Evolutionary conservation across 805 yeast species (phyloP).

Genomic region (Hyphopichia homilentoma): DNA sequence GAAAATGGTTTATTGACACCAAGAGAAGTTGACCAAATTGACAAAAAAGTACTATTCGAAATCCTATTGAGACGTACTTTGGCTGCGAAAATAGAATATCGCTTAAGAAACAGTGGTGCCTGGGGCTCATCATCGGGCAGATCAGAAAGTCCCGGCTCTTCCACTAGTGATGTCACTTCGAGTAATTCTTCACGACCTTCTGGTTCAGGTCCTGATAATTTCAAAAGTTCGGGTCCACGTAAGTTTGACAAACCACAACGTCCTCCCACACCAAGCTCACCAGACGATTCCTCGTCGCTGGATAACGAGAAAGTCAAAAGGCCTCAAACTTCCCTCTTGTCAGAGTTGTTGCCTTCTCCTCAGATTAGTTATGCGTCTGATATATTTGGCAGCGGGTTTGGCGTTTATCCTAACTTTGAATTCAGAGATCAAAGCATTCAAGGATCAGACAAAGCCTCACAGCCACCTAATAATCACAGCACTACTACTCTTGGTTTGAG

Average conservation of each 20-base stretch:
- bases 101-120: constrained; percentile 18
- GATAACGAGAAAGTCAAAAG: too few species aligned
- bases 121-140: background rate
- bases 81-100: constrained; percentile 37
- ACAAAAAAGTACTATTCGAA: constrained; percentile 32
- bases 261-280: constrained; percentile 12
- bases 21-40: constrained; percentile 24
- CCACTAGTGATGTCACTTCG: constrained; percentile 1
- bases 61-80: constrained; percentile 36
- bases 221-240: constrained; percentile 1
- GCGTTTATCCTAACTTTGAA: too few species aligned
- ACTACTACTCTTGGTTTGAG: background rate
- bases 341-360: constrained; percentile 37
- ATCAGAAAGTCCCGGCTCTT: background rate
- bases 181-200: constrained; percentile 2
- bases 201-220: constrained; percentile 2
- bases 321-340: constrained; percentile 26
- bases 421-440: background rate
- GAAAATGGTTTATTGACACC: constrained; percentile 17
- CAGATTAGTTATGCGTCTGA: constrained; percentile 31
- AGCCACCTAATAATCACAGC: background rate
- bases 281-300: constrained; percentile 19
- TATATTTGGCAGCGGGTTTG: constrained; percentile 18
- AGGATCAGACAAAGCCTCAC: background rate
- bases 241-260: constrained; percentile 8